Evolutionary conservation across 2,329 filamentous ascomycete species (phyloP).

Genomic region (Botrytis fragariae): DNA sequence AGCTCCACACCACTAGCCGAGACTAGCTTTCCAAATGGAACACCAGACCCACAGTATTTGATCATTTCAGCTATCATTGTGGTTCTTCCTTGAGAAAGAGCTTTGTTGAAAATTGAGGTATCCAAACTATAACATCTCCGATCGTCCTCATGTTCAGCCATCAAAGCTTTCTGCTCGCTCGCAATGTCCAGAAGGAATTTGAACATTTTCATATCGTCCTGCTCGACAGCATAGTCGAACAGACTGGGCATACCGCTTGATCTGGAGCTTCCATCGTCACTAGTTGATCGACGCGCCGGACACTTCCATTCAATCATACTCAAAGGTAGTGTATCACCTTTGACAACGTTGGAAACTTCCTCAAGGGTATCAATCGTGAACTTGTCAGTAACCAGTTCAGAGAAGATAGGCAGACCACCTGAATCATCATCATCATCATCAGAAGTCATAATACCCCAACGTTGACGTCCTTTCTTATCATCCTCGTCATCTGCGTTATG

Average conservation of each 20-base stretch:
- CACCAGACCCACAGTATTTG: conserved; percentile 62
- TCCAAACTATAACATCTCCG: conserved; percentile 35
- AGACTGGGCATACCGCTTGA: neutral
- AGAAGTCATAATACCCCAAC: conserved; percentile 48
- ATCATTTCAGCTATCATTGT: conserved; percentile 64
- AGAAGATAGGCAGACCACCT: conserved; percentile 46
- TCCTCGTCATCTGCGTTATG: conserved; percentile 45
- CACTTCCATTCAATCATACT: conserved; percentile 47
- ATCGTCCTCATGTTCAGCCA: conserved; percentile 30
- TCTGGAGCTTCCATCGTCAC: conserved; percentile 30
- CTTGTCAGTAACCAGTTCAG: conserved; percentile 59
- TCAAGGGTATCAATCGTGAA: conserved; percentile 78
- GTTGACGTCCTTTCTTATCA: conserved; percentile 25
- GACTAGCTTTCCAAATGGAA: conserved; percentile 66
- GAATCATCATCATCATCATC: conserved; percentile 33
- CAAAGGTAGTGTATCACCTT: conserved; percentile 58
- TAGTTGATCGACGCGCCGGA: conserved; percentile 35
- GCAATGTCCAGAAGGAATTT: conserved; percentile 34
- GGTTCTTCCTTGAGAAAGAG: conserved; percentile 50
- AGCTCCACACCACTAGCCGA: conserved; percentile 63
- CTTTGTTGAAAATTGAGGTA: conserved; percentile 44
- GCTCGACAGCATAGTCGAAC: conserved; percentile 28
- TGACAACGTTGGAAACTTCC: conserved; percentile 64
- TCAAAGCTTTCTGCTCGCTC: conserved; percentile 30
- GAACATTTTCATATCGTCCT: conserved; percentile 32